phyloP scores from a whole-genome alignment of 129 eudicot species.

The Chrysanthemum makinoi region DNA sequence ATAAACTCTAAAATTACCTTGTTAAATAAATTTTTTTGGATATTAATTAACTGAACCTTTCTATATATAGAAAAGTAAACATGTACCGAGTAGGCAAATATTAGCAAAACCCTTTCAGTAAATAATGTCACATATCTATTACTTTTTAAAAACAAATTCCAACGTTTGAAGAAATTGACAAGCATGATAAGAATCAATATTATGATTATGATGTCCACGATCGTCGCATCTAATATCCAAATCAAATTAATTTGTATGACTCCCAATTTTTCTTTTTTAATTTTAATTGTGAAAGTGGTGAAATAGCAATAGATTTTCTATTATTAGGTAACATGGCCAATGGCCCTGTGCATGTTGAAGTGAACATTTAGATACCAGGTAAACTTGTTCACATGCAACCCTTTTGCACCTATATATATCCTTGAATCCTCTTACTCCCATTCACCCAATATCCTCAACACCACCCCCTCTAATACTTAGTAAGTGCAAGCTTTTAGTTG shows the following conservation, averaged over 20 bases:
- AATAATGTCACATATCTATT: not conserved
- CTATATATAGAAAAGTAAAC: too few relatives aligned
- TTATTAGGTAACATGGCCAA: constrained; percentile 12
- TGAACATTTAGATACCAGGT: constrained; percentile 4
- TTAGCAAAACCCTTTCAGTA: too few relatives aligned
- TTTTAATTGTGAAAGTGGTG: not conserved
- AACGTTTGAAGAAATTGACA: not conserved
- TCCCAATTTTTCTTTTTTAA: too few relatives aligned
- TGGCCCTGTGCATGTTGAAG: constrained; percentile 16
- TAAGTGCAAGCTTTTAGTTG: not conserved
- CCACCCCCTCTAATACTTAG: not conserved
- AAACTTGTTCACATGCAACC: not conserved
- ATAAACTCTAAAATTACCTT: too few relatives aligned
- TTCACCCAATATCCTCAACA: constrained; percentile 10
- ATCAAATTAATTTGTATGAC: not conserved
- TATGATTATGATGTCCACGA: not conserved
- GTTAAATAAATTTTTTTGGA: too few relatives aligned
- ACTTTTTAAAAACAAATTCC: not conserved
- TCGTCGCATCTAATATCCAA: not conserved
- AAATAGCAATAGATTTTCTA: not conserved
- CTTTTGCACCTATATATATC: constrained; percentile 17
- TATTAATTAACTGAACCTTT: too few relatives aligned
- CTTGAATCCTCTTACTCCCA: constrained; percentile 12
- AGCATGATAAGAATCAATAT: not conserved
- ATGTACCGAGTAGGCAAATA: too few relatives aligned